Evolutionary conservation across 2,329 filamentous ascomycete genomes (phyloP).

Genomic region (Beauveria scarabaeidicola): DNA sequence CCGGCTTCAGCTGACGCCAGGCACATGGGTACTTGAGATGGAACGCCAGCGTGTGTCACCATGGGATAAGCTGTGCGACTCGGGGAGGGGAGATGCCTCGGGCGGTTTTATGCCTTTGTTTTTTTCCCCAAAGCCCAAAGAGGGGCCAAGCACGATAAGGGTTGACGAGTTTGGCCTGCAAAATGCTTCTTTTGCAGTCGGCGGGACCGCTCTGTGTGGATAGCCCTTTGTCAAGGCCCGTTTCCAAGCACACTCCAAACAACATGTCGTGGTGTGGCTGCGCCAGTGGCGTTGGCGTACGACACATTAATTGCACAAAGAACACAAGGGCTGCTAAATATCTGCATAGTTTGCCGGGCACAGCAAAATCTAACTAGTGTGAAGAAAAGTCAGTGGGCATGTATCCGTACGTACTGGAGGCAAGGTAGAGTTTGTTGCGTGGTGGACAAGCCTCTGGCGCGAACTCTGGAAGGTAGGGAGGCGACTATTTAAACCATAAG

Average conservation of each 20-base stretch:
- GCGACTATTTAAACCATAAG: not conserved
- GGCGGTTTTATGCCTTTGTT: not conserved
- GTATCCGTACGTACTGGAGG: not conserved
- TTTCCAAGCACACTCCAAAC: not conserved
- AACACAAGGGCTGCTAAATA: too few species aligned
- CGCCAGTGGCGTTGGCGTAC: not conserved
- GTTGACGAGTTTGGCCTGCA: not conserved
- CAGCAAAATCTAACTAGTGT: too few species aligned
- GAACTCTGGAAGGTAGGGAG: not conserved
- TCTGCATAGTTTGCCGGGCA: too few species aligned
- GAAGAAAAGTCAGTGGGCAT: too few species aligned
- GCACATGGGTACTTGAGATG: constrained; percentile 7
- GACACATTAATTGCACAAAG: not conserved
- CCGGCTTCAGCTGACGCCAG: not conserved
- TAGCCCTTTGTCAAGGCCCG: not conserved
- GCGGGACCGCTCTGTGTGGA: not conserved
- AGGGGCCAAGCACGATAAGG: not conserved
- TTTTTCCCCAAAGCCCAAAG: not conserved
- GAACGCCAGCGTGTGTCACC: not conserved
- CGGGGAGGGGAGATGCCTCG: not conserved
- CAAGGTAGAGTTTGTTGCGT: not conserved
- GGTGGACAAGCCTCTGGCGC: not conserved
- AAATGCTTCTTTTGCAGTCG: not conserved
- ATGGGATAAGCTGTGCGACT: not conserved
- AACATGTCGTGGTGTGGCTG: not conserved